Conservation (phyloP, 2,329 filamentous ascomycete species). For the Tolypocladium tundrense region DNA sequence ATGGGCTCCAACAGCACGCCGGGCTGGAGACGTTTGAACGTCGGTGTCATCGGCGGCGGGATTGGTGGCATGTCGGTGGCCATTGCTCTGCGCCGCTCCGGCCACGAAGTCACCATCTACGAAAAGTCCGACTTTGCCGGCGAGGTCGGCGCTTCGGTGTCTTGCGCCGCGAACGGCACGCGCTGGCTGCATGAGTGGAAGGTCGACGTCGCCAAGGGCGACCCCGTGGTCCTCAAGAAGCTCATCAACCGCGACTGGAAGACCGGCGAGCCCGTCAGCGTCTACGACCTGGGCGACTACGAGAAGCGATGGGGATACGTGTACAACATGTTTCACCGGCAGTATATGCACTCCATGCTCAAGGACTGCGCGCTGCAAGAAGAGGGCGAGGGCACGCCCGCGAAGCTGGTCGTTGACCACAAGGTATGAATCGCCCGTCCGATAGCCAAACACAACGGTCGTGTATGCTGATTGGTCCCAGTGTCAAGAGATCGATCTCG, state of each 20-base stretch:
- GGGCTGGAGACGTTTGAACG: slow-evolving; percentile 33
- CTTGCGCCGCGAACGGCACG: slow-evolving; percentile 60
- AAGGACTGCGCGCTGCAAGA: slow-evolving; percentile 46
- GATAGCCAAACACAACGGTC: too few relatives aligned
- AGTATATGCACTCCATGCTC: slow-evolving; percentile 59
- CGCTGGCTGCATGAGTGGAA: slow-evolving; percentile 60
- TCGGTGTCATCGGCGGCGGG: slow-evolving; percentile 35
- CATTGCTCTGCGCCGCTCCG: slow-evolving; percentile 34
- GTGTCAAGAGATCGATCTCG: slow-evolving; percentile 42
- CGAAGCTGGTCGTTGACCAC: slow-evolving; percentile 45
- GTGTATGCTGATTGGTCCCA: slow-evolving; percentile 1
- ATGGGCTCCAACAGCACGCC: slow-evolving; percentile 14
- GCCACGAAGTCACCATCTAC: slow-evolving; percentile 48
- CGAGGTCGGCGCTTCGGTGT: slow-evolving; percentile 58
- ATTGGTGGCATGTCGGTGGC: slow-evolving; percentile 37
- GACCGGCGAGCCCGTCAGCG: slow-evolving; percentile 54
- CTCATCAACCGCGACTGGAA: slow-evolving; percentile 63
- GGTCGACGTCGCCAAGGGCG: slow-evolving; percentile 52
- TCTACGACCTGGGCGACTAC: slow-evolving; percentile 55
- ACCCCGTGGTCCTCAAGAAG: slow-evolving; percentile 54
- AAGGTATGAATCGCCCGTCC: slow-evolving; percentile 20
- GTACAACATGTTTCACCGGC: slow-evolving; percentile 61
- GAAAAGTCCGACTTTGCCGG: slow-evolving; percentile 56
- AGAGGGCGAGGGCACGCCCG: slow-evolving; percentile 42
- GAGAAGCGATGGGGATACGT: slow-evolving; percentile 53